Evolutionary conservation across 176 grass and related monocot genomes (phyloP).

Genomic region (Oropetium thomaeum): DNA sequence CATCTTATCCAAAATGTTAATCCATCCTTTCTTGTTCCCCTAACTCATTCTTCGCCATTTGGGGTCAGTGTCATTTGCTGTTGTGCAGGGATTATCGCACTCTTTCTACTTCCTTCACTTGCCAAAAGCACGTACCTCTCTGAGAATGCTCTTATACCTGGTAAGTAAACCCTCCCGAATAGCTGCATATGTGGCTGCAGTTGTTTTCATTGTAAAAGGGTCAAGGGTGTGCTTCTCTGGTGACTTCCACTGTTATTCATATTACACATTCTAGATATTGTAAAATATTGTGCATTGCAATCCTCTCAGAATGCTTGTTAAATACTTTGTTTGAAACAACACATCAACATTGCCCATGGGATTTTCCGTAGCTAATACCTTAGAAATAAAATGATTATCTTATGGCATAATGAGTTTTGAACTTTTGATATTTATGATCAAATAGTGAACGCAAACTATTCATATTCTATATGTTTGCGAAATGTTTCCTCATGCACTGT

Average conservation of each 20-base stretch:
- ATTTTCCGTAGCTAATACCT: background rate
- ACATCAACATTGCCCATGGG: background rate
- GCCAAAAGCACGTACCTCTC: slow-evolving; percentile 95
- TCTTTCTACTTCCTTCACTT: slow-evolving; percentile 70
- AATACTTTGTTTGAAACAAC: background rate
- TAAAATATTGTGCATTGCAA: background rate
- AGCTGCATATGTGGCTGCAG: background rate
- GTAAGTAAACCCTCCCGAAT: slow-evolving; percentile 12
- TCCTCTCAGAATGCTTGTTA: background rate
- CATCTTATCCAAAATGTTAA: slow-evolving; percentile 5
- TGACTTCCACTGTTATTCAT: background rate
- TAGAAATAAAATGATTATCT: background rate
- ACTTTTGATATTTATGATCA: background rate
- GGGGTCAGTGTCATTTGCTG: slow-evolving; percentile 56
- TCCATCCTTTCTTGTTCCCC: slow-evolving; percentile 3
- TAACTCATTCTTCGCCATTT: slow-evolving; percentile 14
- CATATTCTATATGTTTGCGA: background rate
- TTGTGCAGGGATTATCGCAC: slow-evolving; percentile 48
- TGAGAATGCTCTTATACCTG: slow-evolving; percentile 95
- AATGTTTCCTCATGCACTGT: background rate
- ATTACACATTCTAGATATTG: background rate
- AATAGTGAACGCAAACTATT: background rate
- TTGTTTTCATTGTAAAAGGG: background rate
- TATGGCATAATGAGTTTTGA: background rate
- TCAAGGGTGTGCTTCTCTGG: background rate